Conservation (phyloP, 257 asterid genomes). For the Solanum gracilifrons region DNA sequence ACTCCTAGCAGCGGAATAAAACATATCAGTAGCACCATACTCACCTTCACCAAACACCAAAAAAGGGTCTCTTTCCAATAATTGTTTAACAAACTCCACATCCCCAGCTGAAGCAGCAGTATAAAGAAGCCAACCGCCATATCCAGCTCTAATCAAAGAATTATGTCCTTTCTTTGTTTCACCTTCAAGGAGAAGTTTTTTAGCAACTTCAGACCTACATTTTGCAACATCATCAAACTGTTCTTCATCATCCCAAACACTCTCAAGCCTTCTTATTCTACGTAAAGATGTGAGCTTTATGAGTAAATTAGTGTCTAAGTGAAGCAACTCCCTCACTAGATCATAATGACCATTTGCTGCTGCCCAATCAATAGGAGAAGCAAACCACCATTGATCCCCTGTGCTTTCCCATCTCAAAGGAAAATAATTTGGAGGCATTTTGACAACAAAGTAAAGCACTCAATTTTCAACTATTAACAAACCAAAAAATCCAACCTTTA, state of each 20-base stretch:
- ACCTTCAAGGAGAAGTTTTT: constrained; percentile 47
- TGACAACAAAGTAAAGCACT: neutral
- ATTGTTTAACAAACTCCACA: constrained; percentile 36
- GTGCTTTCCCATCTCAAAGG: constrained; percentile 89
- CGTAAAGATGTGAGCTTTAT: constrained; percentile 77
- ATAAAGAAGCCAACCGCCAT: constrained; percentile 96
- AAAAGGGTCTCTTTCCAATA: constrained; percentile 54
- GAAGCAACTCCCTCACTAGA: constrained; percentile 64
- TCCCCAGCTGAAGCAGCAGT: constrained; percentile 92
- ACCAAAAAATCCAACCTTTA: neutral
- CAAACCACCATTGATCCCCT: constrained; percentile 97
- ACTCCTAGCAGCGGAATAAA: constrained; percentile 83
- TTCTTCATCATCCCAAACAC: constrained; percentile 82
- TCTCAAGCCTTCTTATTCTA: constrained; percentile 70
- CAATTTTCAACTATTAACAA: neutral
- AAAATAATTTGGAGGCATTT: constrained; percentile 39
- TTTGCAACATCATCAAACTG: constrained; percentile 46
- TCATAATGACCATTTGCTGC: constrained; percentile 96
- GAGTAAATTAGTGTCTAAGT: constrained; percentile 71
- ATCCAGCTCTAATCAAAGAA: constrained; percentile 74
- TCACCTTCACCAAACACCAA: constrained; percentile 96
- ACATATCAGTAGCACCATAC: constrained; percentile 73
- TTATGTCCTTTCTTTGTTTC: constrained; percentile 42
- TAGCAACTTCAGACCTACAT: constrained; percentile 58
- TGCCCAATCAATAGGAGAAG: constrained; percentile 93